Base-by-base conservation (phyloP, 768 basidiomycete genomes). In the Hebeloma cylindrosporum region DNA sequence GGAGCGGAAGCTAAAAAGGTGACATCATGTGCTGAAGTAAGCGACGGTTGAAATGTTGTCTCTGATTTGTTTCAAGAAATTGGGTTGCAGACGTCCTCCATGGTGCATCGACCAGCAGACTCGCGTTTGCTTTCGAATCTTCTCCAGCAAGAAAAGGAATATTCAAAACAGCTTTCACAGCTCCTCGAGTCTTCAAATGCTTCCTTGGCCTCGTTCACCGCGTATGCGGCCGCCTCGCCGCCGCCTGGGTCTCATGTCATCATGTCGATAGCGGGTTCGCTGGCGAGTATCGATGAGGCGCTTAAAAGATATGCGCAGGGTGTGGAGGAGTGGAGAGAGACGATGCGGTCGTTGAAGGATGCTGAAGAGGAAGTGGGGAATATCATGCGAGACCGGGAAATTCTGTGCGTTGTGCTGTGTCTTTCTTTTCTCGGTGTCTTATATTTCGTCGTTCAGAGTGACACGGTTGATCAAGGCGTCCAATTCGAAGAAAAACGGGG, bases 391-490 rank as follows among this genome's bases (percentile, higher is more conserved):
- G 89, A 92, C 63, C 69, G 86, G 33, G 88, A 92, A 55, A 92
- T 93, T 51, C 72, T 91, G 89, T 90, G 50, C 58, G 85, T 74
- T 5, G 35, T 34, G 7, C 16, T 30, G 26, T 22, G 27, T 25
- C 4, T 33, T 7, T 27, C 2, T 10, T 9, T 27, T 22, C 18
- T 27, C 16, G 10, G 25, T 47, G 23, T 16, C n/a, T 17, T 23
- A 27, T 37, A 40, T 21, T 41, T 18, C 20, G 33, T 39, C 38
- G 8, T 17, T 43, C 50, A 92, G 88, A 1, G 83, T 91, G 14
- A 88, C 83, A 1, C 78, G 88, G 7, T 75, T 91, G 36, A 80
- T 91, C 54, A 91, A 91, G 56, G 80, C 79, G 2, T 87, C 88
- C 17, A 88, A 85, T 53, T 67, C 71, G 1, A 61, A 66, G 37